Percentiles rank a stretch among this genome's conserved stretches.
These are phyloP conservation scores for Ilex paraguariensis DNA, from an alignment of 305 asterid genomes.

Conservation along the genomic window DNA sequence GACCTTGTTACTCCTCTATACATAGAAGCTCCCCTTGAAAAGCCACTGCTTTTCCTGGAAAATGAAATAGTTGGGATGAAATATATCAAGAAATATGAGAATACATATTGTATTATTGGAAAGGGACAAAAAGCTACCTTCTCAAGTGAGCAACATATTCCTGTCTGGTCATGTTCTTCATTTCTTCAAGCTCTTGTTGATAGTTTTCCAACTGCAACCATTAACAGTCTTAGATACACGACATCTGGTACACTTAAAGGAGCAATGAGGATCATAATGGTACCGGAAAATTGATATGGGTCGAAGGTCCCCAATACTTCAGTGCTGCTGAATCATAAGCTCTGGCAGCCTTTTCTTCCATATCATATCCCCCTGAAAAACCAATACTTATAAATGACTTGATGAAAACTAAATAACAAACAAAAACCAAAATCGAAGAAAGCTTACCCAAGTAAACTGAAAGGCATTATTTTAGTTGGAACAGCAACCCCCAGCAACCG, in stretches of 20 bases:
- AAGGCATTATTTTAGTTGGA: constrained; percentile 4
- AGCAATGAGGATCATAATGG: not conserved
- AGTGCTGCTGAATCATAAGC: constrained; percentile 97
- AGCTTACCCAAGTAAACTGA: constrained; percentile 86
- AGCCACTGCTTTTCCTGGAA: constrained; percentile 95
- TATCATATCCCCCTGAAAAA: constrained; percentile 87
- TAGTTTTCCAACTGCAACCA: constrained; percentile 66
- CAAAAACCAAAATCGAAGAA: not conserved
- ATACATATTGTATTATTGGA: too few relatives aligned
- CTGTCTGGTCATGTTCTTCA: constrained; percentile 93
- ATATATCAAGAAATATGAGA: too few relatives aligned
- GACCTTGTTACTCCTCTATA: constrained; percentile 99
- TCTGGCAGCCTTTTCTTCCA: constrained; percentile 98
- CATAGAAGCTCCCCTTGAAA: constrained; percentile 96
- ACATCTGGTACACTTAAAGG: not conserved
- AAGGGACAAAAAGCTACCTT: constrained; percentile 34
- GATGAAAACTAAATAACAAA: not conserved
- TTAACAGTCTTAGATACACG: too few relatives aligned
- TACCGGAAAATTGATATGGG: constrained; percentile 92
- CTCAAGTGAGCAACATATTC: constrained; percentile 94
- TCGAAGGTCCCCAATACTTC: constrained; percentile 96
- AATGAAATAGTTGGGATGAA: not conserved
- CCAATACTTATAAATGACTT: constrained; percentile 3
- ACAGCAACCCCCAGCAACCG: constrained; percentile 23
- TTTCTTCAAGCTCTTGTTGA: constrained; percentile 73